These are phyloP conservation scores for Tylopilus vinaceipallidus DNA, from an alignment of 768 basidiomycete genomes.

Conservation along the genomic window DNA sequence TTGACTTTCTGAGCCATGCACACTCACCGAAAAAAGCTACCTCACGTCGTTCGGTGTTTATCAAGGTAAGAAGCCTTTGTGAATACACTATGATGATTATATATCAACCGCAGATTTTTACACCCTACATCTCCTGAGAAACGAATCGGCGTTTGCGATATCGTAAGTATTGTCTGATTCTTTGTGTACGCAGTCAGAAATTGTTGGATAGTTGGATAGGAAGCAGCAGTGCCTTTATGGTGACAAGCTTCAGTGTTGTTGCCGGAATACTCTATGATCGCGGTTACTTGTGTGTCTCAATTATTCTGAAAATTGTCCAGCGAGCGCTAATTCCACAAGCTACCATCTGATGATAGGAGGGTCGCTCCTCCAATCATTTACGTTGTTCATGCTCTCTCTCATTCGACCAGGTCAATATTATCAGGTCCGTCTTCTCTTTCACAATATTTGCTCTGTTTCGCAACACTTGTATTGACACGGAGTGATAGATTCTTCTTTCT, in stretches of 20 bases:
- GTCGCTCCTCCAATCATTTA: conserved; percentile 39
- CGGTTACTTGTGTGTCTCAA: conserved; percentile 43
- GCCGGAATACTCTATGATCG: conserved; percentile 48
- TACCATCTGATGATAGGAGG: conserved; percentile 46
- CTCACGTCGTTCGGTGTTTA: conserved; percentile 40
- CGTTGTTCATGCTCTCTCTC: conserved; percentile 46
- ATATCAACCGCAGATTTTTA: conserved; percentile 38
- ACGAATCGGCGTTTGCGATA: conserved; percentile 35
- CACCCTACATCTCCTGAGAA: conserved; percentile 33
- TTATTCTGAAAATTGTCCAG: background rate
- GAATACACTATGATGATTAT: background rate
- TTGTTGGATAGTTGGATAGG: conserved; percentile 40
- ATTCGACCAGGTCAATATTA: conserved; percentile 41
- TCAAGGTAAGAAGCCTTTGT: conserved; percentile 27
- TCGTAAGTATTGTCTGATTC: conserved; percentile 28
- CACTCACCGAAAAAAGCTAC: conserved; percentile 26
- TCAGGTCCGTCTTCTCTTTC: conserved; percentile 36
- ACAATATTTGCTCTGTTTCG: too few relatives aligned
- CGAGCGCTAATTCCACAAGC: conserved; percentile 26
- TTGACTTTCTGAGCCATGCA: background rate
- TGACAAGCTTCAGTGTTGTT: conserved; percentile 37
- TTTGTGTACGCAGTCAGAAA: background rate
- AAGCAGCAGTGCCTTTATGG: conserved; percentile 43
- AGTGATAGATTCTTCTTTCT: conserved; percentile 43
- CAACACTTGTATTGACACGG: too few relatives aligned